Percentiles rank a stretch among this genome's conserved stretches.
These are phyloP conservation scores for Closterium sp. DNA, from an alignment of 139 green algal species.

Conservation along the genomic window DNA sequence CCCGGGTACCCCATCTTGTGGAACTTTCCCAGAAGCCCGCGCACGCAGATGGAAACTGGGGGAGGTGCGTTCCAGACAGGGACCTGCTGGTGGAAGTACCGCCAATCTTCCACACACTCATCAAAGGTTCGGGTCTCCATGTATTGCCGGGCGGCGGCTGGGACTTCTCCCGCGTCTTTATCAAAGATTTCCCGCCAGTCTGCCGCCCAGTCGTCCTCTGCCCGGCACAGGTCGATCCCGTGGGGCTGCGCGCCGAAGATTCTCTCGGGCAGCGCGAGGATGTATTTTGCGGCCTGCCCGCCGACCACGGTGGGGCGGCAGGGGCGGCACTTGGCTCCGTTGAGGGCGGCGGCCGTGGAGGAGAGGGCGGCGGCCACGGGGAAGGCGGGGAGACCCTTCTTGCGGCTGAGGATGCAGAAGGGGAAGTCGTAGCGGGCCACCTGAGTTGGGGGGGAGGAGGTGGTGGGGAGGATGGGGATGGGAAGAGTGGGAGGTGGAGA, in stretches of 20 bases:
- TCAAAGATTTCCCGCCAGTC: conserved; percentile 44
- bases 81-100: background rate
- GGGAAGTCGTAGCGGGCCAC: background rate
- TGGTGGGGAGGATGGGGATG: background rate
- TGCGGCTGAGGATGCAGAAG: conserved; percentile 43
- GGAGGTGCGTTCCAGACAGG: conserved; percentile 13
- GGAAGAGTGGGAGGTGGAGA: background rate
- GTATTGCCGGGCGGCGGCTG: conserved; percentile 5
- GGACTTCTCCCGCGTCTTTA: background rate
- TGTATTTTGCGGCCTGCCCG: conserved; percentile 2
- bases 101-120: conserved; percentile 17
- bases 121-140: conserved; percentile 3
- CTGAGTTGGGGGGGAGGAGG: background rate
- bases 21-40: conserved; percentile 8
- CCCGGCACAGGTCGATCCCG: conserved; percentile 39
- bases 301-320: conserved; percentile 30
- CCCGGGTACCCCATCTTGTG: conserved; percentile 28
- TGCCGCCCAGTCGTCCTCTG: conserved; percentile 12
- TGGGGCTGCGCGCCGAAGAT: conserved; percentile 6
- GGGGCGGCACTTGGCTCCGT: conserved; percentile 45
- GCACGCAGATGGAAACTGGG: conserved; percentile 6
- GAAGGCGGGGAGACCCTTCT: conserved; percentile 12
- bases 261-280: conserved; percentile 3
- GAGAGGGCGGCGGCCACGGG: conserved; percentile 8
- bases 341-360: conserved; percentile 13